Conservation (phyloP, 768 basidiomycete species). For the Plicaturopsis crispa region DNA sequence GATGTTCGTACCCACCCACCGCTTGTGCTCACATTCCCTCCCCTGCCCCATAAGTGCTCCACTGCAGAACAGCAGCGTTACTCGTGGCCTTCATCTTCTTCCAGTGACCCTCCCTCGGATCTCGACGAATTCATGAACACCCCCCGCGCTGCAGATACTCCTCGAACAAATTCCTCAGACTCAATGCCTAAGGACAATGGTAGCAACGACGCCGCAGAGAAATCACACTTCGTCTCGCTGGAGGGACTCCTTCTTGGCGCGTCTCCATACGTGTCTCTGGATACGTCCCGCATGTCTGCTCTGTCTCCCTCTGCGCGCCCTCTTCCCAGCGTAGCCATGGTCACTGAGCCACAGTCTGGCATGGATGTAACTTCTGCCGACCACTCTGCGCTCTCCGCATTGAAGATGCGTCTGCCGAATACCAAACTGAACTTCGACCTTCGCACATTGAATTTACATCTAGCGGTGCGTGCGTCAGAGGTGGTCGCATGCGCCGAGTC, state of each 20-base stretch:
- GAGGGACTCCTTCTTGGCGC: slow-evolving; percentile 27
- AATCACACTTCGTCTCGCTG: slow-evolving; percentile 14
- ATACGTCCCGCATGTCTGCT: slow-evolving; percentile 33
- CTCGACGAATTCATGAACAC: no score
- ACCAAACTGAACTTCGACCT: slow-evolving; percentile 46
- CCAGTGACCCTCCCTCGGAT: no score
- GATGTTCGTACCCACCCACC: slow-evolving; percentile 66
- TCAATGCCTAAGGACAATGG: no score
- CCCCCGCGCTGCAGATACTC: no score
- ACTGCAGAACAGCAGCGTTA: slow-evolving; percentile 9
- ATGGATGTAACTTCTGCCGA: background rate
- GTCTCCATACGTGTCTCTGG: slow-evolving; percentile 40
- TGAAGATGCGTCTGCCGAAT: slow-evolving; percentile 42
- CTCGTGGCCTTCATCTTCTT: no score
- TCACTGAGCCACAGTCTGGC: no score
- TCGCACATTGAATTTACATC: slow-evolving; percentile 52
- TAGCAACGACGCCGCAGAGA: background rate
- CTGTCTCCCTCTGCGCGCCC: slow-evolving; percentile 31
- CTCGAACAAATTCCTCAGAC: no score
- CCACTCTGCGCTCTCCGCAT: background rate
- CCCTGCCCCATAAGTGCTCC: slow-evolving; percentile 24
- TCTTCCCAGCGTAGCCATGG: no score
- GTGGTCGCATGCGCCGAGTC: slow-evolving; percentile 65
- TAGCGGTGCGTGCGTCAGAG: slow-evolving; percentile 53
- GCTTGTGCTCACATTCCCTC: slow-evolving; percentile 50